Percentiles rank a stretch among this genome's conserved stretches.
phyloP scores from a whole-genome alignment of 345 rosid genomes.

The Noccaea caerulescens region DNA sequence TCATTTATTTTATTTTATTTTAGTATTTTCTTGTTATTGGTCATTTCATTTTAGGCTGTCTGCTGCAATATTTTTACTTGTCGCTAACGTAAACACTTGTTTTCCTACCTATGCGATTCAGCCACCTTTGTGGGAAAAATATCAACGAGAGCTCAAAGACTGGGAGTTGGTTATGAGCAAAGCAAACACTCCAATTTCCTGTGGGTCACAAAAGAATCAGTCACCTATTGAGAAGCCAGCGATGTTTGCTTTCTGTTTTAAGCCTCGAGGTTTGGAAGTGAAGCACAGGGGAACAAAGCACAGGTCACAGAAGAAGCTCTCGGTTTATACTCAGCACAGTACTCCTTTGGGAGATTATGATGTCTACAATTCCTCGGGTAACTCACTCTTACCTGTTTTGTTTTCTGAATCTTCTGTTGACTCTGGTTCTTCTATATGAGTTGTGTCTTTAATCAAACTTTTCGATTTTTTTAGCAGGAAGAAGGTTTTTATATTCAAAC shows the following conservation, averaged over 20 bases:
- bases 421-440: constrained; percentile 6
- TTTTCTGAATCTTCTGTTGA: constrained; percentile 7
- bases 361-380: constrained; percentile 33
- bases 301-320: constrained; percentile 71
- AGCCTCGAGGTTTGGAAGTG: constrained; percentile 94
- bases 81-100: constrained; percentile 20
- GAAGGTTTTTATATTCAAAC: constrained; percentile 56
- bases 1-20: neutral
- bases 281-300: constrained; percentile 90
- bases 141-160: constrained; percentile 75
- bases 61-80: constrained; percentile 1
- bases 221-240: constrained; percentile 73
- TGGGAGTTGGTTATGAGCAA: constrained; percentile 75
- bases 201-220: constrained; percentile 59
- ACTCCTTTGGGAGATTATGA: constrained; percentile 52
- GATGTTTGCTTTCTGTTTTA: constrained; percentile 96
- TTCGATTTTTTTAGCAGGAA: constrained; percentile 54
- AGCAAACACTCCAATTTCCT: constrained; percentile 44
- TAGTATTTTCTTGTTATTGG: neutral
- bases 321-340: constrained; percentile 64
- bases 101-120: constrained; percentile 42
- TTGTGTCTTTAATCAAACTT: constrained; percentile 21
- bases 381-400: constrained; percentile 13
- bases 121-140: constrained; percentile 94
- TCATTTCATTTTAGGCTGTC: neutral